Percentiles rank a stretch among this genome's conserved stretches.
Conservation (phyloP, 805 yeast species). For the Saccharomycopsis sp. region DNA sequence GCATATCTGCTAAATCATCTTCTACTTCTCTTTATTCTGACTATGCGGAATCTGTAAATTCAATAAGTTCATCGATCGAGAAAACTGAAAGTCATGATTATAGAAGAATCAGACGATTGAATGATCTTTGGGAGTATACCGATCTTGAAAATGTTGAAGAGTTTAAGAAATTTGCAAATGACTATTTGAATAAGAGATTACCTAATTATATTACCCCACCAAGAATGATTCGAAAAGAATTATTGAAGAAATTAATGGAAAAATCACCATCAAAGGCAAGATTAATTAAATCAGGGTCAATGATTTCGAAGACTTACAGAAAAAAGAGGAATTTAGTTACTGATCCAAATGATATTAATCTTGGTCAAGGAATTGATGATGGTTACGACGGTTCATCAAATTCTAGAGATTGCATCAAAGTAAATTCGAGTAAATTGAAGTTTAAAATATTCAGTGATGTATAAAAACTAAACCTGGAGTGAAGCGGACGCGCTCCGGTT, state of each 20-base stretch:
- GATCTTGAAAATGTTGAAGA: not conserved
- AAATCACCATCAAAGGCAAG: too few relatives aligned
- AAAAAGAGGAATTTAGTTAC: not conserved
- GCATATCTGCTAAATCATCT: slow-evolving; percentile 6
- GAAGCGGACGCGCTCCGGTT: too few relatives aligned
- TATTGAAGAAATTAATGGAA: not conserved
- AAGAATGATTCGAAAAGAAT: slow-evolving; percentile 6
- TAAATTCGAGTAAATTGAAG: not conserved
- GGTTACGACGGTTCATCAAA: not conserved
- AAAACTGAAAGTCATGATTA: slow-evolving; percentile 2
- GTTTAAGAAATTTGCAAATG: slow-evolving; percentile 3
- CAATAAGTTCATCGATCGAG: not conserved
- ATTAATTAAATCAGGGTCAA: too few relatives aligned
- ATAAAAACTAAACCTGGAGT: not conserved
- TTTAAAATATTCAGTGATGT: slow-evolving; percentile 1
- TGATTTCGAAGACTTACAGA: not conserved
- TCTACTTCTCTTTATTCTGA: slow-evolving; percentile 10
- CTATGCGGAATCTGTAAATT: slow-evolving; percentile 3
- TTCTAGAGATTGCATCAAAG: not conserved
- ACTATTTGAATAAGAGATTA: slow-evolving; percentile 1
- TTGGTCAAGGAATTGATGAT: slow-evolving; percentile 11
- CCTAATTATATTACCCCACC: slow-evolving; percentile 17
- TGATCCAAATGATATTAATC: slow-evolving; percentile 1
- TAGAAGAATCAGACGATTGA: slow-evolving; percentile 5
- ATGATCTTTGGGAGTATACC: slow-evolving; percentile 1